Evolutionary conservation across 129 eudicot genomes (phyloP).

Genomic region (Helichrysum umbraculigerum): DNA sequence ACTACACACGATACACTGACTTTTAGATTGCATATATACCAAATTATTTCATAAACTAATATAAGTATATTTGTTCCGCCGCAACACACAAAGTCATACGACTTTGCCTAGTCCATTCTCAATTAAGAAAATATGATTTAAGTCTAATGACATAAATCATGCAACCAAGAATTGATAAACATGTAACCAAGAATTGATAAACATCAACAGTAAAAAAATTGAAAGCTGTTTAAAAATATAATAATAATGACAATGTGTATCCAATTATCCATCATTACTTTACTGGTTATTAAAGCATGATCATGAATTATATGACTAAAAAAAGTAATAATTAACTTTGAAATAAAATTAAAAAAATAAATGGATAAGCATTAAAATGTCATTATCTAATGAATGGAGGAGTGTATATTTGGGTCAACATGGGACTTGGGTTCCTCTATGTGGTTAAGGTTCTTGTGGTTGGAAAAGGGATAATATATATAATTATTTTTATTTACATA

Average conservation of each 20-base stretch:
- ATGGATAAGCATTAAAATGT: constrained; percentile 29
- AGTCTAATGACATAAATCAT: not conserved
- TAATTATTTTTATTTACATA: not conserved
- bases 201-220: not conserved
- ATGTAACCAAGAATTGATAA: not conserved
- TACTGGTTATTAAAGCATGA: not conserved
- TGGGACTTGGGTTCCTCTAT: constrained; percentile 21
- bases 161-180: no score
- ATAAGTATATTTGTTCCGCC: no score
- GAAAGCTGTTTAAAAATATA: not conserved
- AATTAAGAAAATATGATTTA: not conserved
- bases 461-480: constrained; percentile 14
- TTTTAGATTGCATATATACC: no score
- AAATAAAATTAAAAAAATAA: no score
- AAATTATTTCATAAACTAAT: no score
- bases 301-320: not conserved
- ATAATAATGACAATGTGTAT: no score
- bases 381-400: constrained; percentile 26
- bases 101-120: not conserved
- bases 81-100: not conserved
- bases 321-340: not conserved
- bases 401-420: constrained; percentile 27
- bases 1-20: no score
- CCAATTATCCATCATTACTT: not conserved
- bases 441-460: constrained; percentile 31